These are phyloP conservation scores for Colletotrichum endophyticum DNA, from an alignment of 2,329 filamentous ascomycete species.

Conservation along the genomic window DNA sequence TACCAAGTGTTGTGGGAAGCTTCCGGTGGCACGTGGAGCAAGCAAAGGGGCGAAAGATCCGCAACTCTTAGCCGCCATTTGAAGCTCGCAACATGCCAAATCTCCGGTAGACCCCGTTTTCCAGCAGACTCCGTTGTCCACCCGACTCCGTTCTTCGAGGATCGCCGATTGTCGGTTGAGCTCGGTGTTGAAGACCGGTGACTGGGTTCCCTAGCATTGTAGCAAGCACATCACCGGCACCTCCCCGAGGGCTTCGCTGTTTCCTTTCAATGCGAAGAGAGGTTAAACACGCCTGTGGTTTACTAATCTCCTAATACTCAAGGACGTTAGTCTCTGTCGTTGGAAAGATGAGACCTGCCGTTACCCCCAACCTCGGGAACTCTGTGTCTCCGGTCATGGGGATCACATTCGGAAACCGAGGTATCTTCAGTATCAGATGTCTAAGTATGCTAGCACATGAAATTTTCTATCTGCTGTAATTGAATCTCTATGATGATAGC, in stretches of 20 bases:
- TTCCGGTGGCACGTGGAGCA: neutral
- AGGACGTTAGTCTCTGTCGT: too few species aligned
- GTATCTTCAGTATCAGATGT: neutral
- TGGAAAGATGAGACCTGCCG: neutral
- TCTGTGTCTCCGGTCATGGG: neutral
- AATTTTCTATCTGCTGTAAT: neutral
- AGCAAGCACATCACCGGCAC: neutral
- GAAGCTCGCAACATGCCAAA: neutral
- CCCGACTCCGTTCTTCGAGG: fast-evolving
- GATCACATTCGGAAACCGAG: neutral
- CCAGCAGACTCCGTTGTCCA: neutral
- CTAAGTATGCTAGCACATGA: neutral
- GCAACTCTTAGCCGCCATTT: neutral
- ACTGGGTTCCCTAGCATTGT: neutral
- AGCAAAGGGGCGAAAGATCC: neutral
- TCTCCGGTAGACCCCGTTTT: neutral
- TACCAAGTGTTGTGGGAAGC: neutral
- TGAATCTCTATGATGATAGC: neutral
- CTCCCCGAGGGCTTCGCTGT: neutral
- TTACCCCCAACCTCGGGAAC: neutral
- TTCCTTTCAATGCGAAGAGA: neutral
- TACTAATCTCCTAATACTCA: fast-evolving
- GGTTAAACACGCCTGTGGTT: fast-evolving
- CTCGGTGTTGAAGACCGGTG: neutral
- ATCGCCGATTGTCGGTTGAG: neutral